Percentiles rank a stretch among this genome's conserved stretches.
These are phyloP conservation scores for Monilinia polystroma DNA, from an alignment of 2,329 filamentous ascomycete genomes.

Conservation along the genomic window DNA sequence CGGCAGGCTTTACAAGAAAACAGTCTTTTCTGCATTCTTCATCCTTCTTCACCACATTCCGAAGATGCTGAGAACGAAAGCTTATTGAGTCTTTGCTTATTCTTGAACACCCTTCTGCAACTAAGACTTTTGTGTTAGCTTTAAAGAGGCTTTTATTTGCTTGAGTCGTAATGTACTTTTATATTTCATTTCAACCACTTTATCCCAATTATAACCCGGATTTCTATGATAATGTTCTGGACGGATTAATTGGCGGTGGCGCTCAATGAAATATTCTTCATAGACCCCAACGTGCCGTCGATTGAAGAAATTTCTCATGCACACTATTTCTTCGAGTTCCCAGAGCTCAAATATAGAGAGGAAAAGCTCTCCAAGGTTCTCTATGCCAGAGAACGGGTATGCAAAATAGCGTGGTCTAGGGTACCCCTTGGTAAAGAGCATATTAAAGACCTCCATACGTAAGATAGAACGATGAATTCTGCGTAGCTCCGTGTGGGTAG, in stretches of 20 bases:
- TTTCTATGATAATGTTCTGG: neutral
- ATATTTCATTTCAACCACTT: no score
- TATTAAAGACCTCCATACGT: neutral
- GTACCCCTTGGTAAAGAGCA: neutral
- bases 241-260: neutral
- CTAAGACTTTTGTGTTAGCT: no score
- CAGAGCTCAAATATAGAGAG: neutral
- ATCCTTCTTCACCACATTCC: no score
- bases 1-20: no score
- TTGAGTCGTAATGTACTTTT: no score
- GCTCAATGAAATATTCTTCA: neutral
- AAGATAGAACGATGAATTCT: neutral
- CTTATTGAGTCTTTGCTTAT: no score
- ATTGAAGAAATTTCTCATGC: neutral
- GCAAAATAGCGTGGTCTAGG: neutral
- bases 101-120: no score
- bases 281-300: neutral
- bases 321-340: neutral
- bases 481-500: neutral
- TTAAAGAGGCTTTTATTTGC: no score
- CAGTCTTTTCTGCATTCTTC: no score
- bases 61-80: no score
- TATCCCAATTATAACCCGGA: neutral
- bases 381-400: no score
- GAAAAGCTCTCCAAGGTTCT: neutral